Base-by-base conservation (phyloP, 371 early-diverging fungal genomes). In the Mucor mucedo region DNA sequence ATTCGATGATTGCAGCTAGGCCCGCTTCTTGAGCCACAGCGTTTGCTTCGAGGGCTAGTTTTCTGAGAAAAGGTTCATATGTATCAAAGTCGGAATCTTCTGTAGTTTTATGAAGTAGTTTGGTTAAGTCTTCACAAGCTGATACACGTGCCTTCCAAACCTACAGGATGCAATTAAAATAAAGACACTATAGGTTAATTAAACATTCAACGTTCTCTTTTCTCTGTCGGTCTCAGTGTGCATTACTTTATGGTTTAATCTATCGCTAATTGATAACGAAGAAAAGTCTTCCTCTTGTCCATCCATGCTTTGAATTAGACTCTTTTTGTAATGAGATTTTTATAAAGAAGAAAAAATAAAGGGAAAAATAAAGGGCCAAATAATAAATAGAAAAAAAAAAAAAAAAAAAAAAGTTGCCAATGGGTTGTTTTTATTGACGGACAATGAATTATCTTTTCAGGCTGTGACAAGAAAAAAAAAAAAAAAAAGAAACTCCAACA, bases 141-240 rank as follows among this genome's bases (percentile, higher is more conserved):
- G 82, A 85, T 52, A 91, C 80, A 63, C 98, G 90, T 29, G 94
- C 98, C 74, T 98, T 97, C 98, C 98, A 98, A 42, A 86, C 73
- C 96, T 96, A 21, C 21, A 21, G 21, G 21, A 21, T 21, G 21
- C 21, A 21, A 21, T 21, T 21, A 0, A 21, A 21, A 21, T 21
- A 21, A 21, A 21, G 21, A 21, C 21, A 21, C 21, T 21, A 21
- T 21, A 21, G 21, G 21, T 21, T 21, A 21, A 21, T 21, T 21
- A 21, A 72, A 32, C 39, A 35, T 35, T 35, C 35, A 35, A 8
- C 6, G 35, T 35, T 35, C 55, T 58, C 30, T 54, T 65, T n/a
- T 16, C 65, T 21, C 21, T 21, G 21, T 21, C 21, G 21, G 21
- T 21, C 21, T 21, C 21, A 21, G 1, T 21, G 1, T 0, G 21